Percentiles rank a stretch among this genome's conserved stretches.
phyloP scores from a whole-genome alignment of 2,329 filamentous ascomycete species.

The Diaporthe citriasiana region DNA sequence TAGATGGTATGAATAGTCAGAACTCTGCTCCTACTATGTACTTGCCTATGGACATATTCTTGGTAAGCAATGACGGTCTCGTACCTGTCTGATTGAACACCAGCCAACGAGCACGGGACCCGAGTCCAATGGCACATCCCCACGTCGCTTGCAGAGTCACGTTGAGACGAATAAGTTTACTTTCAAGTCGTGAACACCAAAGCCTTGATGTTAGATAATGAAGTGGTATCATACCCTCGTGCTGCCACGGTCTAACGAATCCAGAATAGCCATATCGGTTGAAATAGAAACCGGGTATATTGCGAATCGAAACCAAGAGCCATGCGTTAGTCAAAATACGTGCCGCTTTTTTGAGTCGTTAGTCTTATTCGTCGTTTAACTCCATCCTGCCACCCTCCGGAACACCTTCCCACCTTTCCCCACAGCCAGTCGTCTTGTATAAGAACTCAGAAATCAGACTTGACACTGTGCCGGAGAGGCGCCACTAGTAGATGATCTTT shows the following conservation, averaged over 20 bases:
- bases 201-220: neutral
- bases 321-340: conserved; percentile 7
- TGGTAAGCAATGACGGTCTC: too few relatives aligned
- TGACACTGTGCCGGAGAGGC: neutral
- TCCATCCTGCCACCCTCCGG: neutral
- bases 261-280: conserved; percentile 18
- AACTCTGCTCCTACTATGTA: neutral
- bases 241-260: conserved; percentile 4
- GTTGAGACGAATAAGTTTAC: too few relatives aligned
- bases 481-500: conserved; percentile 52
- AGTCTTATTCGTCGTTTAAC: conserved; percentile 5
- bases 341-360: neutral
- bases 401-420: neutral
- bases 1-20: neutral
- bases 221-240: conserved; percentile 35
- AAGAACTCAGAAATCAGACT: neutral
- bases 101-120: too few relatives aligned
- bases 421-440: neutral
- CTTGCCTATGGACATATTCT: neutral
- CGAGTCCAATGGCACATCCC: neutral
- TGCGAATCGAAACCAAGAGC: conserved; percentile 1
- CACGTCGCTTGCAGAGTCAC: neutral
- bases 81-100: neutral
- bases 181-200: neutral
- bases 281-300: conserved; percentile 30